These are phyloP conservation scores for Chaetomiaceae sp. DNA, from an alignment of 2,329 filamentous ascomycete genomes.

Conservation along the genomic window DNA sequence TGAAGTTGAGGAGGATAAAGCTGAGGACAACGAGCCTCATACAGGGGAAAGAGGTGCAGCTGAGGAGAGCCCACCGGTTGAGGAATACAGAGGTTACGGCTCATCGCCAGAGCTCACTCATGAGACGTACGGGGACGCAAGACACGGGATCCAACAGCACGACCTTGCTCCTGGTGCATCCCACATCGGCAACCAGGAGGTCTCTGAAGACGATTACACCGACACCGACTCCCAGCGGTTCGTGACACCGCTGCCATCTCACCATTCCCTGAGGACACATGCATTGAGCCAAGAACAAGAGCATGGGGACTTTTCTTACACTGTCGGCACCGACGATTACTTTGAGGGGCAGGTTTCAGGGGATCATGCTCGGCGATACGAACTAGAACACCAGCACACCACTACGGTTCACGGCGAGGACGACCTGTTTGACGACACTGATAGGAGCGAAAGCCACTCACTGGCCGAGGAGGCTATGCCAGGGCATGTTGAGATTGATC, in stretches of 20 bases:
- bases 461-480: neutral
- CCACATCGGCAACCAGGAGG: neutral
- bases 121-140: neutral
- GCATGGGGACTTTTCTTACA: neutral
- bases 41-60: too few species aligned
- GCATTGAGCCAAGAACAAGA: neutral
- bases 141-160: neutral
- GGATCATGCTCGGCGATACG: slow-evolving; percentile 1
- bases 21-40: neutral
- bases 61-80: too few species aligned
- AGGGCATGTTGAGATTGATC: neutral
- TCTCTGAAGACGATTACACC: neutral
- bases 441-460: slow-evolving; percentile 4
- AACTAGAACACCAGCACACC: slow-evolving; percentile 27
- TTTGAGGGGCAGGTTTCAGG: neutral
- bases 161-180: too few species aligned
- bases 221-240: slow-evolving; percentile 22
- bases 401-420: slow-evolving; percentile 35
- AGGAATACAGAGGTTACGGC: neutral
- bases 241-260: slow-evolving; percentile 22
- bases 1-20: too few species aligned
- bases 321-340: neutral
- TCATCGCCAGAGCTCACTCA: neutral
- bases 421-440: slow-evolving; percentile 31
- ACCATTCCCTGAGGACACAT: slow-evolving; percentile 5